These are phyloP conservation scores for Cryptococcus sp. DNA, from an alignment of 1,284 basidiomycete genomes.

Conservation along the genomic window DNA sequence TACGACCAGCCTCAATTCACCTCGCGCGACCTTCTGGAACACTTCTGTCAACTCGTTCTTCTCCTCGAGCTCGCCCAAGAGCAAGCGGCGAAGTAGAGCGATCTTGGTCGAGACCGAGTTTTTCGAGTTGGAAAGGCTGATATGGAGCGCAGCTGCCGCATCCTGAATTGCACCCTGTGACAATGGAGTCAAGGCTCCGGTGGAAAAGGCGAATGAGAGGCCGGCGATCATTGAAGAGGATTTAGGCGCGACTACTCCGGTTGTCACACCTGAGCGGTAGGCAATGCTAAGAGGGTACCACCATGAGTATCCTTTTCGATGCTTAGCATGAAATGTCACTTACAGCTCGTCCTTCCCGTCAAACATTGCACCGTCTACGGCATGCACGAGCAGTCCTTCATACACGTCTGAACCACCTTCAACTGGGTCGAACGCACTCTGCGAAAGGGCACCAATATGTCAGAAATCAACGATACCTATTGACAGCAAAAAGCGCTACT, in stretches of 20 bases:
- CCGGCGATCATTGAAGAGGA: slow-evolving; percentile 60
- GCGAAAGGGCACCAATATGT: background rate
- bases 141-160: slow-evolving; percentile 69
- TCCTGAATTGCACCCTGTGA: slow-evolving; percentile 68
- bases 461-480: background rate
- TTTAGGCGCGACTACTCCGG: slow-evolving; percentile 57
- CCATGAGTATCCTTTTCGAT: slow-evolving; percentile 42
- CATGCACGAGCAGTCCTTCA: slow-evolving; percentile 62
- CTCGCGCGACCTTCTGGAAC: slow-evolving; percentile 62
- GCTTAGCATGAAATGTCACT: slow-evolving; percentile 33
- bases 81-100: slow-evolving; percentile 64
- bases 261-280: slow-evolving; percentile 61
- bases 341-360: slow-evolving; percentile 68
- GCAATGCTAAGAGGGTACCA: slow-evolving; percentile 48
- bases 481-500: slow-evolving; percentile 11
- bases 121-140: slow-evolving; percentile 60
- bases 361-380: slow-evolving; percentile 73
- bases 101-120: slow-evolving; percentile 68
- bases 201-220: slow-evolving; percentile 66
- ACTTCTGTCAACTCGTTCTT: slow-evolving; percentile 58
- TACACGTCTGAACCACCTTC: slow-evolving; percentile 61
- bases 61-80: slow-evolving; percentile 58
- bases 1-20: slow-evolving; percentile 67
- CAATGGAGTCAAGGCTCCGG: slow-evolving; percentile 65
- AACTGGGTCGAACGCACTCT: slow-evolving; percentile 56